phyloP scores from a whole-genome alignment of 2,329 filamentous ascomycete genomes.

The Talaromyces sp. region DNA sequence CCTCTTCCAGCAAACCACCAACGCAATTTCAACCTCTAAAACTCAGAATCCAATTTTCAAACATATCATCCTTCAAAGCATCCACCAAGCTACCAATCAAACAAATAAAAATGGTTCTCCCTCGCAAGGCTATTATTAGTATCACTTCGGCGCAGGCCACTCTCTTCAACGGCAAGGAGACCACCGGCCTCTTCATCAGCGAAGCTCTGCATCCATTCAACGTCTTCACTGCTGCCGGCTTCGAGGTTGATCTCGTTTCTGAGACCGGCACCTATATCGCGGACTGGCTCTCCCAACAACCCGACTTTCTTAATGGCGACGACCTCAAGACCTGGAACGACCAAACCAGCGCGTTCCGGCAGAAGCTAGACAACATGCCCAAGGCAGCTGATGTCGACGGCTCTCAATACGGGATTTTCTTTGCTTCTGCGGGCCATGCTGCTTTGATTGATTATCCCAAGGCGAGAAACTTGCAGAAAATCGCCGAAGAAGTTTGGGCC shows the following conservation, averaged over 20 bases:
- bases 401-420: slow-evolving; percentile 38
- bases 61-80: background rate
- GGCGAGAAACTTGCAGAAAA: slow-evolving; percentile 29
- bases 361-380: slow-evolving; percentile 31
- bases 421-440: slow-evolving; percentile 41
- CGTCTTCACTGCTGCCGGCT: slow-evolving; percentile 28
- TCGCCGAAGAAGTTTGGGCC: slow-evolving; percentile 29
- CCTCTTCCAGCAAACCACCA: background rate
- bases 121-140: slow-evolving; percentile 10
- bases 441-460: slow-evolving; percentile 41
- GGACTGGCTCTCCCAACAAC: slow-evolving; percentile 34
- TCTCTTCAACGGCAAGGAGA: slow-evolving; percentile 11
- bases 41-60: background rate
- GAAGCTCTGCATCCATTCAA: slow-evolving; percentile 16
- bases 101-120: slow-evolving; percentile 2
- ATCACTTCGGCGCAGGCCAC: slow-evolving; percentile 12
- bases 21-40: background rate
- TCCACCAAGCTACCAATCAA: background rate
- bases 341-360: slow-evolving; percentile 30
- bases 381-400: slow-evolving; percentile 29
- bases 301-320: slow-evolving; percentile 33
- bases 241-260: slow-evolving; percentile 42
- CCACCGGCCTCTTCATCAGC: slow-evolving; percentile 11
- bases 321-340: slow-evolving; percentile 36
- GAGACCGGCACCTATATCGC: slow-evolving; percentile 39